These are phyloP conservation scores for Prunus campanulata DNA, from an alignment of 306 rosid species.

Conservation along the genomic window DNA sequence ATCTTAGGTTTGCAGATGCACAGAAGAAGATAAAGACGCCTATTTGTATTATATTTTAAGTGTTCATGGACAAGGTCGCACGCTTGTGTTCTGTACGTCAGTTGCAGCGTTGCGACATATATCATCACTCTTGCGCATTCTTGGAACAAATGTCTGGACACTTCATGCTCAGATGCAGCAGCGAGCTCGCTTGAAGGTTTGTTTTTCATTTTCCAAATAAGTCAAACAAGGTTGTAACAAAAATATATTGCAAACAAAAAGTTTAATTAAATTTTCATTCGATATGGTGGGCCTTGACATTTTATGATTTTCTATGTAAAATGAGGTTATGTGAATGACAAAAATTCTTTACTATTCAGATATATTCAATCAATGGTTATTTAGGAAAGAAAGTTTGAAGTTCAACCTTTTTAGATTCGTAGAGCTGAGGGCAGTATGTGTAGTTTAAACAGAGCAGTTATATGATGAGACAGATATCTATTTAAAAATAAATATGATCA, in stretches of 20 bases:
- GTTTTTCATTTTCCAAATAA: slow-evolving; percentile 16
- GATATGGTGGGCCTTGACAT: not conserved
- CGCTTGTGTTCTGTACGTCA: slow-evolving; percentile 87
- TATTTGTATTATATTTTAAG: slow-evolving; percentile 81
- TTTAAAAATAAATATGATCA: not conserved
- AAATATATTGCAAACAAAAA: not conserved
- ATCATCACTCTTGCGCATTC: slow-evolving; percentile 73
- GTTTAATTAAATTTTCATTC: not conserved
- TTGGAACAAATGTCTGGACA: slow-evolving; percentile 67
- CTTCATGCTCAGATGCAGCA: slow-evolving; percentile 96
- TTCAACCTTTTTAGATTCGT: not conserved
- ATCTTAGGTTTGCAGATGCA: slow-evolving; percentile 65
- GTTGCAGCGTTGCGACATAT: slow-evolving; percentile 87
- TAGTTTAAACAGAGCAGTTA: not conserved
- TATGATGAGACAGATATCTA: not conserved
- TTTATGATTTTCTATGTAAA: not conserved
- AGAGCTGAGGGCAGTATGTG: not conserved
- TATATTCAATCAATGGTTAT: not conserved
- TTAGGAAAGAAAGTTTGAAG: not conserved
- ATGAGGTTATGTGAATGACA: not conserved
- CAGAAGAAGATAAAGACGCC: slow-evolving; percentile 91
- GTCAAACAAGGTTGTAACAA: not conserved
- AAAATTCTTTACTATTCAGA: not conserved
- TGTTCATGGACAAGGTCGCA: slow-evolving; percentile 88
- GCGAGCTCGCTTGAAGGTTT: slow-evolving; percentile 85